Percentiles rank a stretch among this genome's conserved stretches.
These are phyloP conservation scores for Dalbergia cultrata DNA, from an alignment of 306 rosid genomes.

Conservation along the genomic window DNA sequence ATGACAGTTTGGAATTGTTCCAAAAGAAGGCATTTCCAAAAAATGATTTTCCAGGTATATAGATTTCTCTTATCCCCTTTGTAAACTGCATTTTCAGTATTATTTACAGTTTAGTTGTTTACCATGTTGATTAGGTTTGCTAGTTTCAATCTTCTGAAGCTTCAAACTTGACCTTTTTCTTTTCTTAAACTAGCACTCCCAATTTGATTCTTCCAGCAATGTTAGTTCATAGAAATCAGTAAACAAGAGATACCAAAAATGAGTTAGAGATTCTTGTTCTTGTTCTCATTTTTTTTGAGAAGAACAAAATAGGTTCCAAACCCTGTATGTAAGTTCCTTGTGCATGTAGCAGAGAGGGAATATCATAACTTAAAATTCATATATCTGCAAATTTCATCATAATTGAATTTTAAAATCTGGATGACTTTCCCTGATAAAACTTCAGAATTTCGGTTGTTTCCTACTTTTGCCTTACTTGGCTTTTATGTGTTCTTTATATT, in stretches of 20 bases:
- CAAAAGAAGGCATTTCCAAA: slow-evolving; percentile 56
- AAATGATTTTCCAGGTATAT: slow-evolving; percentile 53
- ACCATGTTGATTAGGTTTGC: slow-evolving; percentile 21
- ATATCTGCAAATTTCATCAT: slow-evolving; percentile 4
- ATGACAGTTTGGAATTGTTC: slow-evolving; percentile 59
- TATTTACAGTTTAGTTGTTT: slow-evolving; percentile 8
- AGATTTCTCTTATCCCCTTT: not conserved
- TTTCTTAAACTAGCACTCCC: not conserved
- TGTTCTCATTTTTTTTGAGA: not conserved
- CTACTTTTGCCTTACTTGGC: not conserved
- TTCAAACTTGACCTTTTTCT: not conserved
- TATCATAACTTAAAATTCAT: slow-evolving; percentile 17
- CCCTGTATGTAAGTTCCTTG: slow-evolving; percentile 19
- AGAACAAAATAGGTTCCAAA: slow-evolving; percentile 1
- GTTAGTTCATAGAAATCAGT: not conserved
- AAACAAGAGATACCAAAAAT: slow-evolving; percentile 11
- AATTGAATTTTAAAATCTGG: slow-evolving; percentile 5
- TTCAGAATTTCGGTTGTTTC: slow-evolving; percentile 5
- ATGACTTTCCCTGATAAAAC: not conserved
- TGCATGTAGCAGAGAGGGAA: slow-evolving; percentile 13
- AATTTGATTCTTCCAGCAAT: not conserved
- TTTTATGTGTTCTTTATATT: slow-evolving; percentile 5
- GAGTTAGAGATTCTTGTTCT: slow-evolving; percentile 8
- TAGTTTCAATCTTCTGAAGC: slow-evolving; percentile 20
- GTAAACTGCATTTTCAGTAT: not conserved